Base-by-base conservation (phyloP, 306 rosid species). In the Hippophae rhamnoides region DNA sequence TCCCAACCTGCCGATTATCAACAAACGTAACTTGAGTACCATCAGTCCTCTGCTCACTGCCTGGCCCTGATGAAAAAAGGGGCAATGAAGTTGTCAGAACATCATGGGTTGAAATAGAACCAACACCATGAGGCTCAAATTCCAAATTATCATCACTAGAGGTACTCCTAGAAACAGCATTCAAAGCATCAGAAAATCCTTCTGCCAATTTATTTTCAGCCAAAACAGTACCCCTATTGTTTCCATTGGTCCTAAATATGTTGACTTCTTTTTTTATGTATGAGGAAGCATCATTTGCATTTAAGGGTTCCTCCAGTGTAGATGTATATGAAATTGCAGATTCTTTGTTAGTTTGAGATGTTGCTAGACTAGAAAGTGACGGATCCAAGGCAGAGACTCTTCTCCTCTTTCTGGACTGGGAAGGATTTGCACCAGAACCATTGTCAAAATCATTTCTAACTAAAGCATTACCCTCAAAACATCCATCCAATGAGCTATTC, bases 261-360 rank as follows among this genome's bases (percentile, higher is more conserved):
- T 64, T 66, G 61, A 25, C 63, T 56, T 63, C 75, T 8, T 42
- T 64, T 57, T 72, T 68, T 73, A 67, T 60, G 56, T 69, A 69
- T 47, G 62, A 66, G 60, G 54, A 70, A 60, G 56, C 18, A 18
- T 18, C 0, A 18, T 18, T 71, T 71, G 56, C 81, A 63, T 69
- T 57, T 51, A 62, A 60, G 56, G 70, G 60, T 58, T 61, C 64
- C 25, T 71, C 70, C 44, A 58, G 69, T 72, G 60, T 43, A 76
- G 79, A 72, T 52, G 71, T 61, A 64, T 73, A 56, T 44, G 72
- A 56, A 55, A 58, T 69, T 63, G 62, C 63, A 6, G 76, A 50
- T 51, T 57, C 69, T 49, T 74, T 79, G 61, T 69, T 72, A 25
- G 52, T 60, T 69, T 81, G 78, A 14, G 69, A 57, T 67, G 63